These are phyloP conservation scores for Phytophthora palmivora DNA, from an alignment of 352 stramenopile species.

Conservation along the genomic window DNA sequence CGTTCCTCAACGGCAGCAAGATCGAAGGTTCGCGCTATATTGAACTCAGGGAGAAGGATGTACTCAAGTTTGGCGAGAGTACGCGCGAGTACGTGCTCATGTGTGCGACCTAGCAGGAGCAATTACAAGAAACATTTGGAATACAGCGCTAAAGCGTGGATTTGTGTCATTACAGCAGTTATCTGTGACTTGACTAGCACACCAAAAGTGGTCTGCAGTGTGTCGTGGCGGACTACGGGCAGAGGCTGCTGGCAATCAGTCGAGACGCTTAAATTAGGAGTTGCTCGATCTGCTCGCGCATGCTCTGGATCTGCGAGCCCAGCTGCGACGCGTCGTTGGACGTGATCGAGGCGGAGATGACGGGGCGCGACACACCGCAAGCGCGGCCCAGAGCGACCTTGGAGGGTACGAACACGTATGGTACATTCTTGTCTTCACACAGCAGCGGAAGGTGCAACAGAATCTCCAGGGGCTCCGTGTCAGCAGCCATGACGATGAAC, in stretches of 20 bases:
- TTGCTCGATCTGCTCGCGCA: conserved; percentile 99
- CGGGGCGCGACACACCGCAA: conserved; percentile 98
- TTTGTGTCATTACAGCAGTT: conserved; percentile 36
- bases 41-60: conserved; percentile 95
- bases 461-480: conserved; percentile 99
- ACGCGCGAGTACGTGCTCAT: conserved; percentile 98
- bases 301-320: conserved; percentile 98
- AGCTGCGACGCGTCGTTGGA: conserved; percentile 99
- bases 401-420: conserved; percentile 94
- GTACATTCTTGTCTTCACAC: conserved; percentile 98
- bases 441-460: conserved; percentile 99
- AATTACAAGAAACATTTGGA: not conserved
- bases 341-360: conserved; percentile 99
- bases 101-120: conserved; percentile 54
- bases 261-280: conserved; percentile 97
- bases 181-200: conserved; percentile 30
- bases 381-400: conserved; percentile 99
- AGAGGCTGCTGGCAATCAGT: conserved; percentile 33
- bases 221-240: not conserved
- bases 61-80: conserved; percentile 96
- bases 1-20: conserved; percentile 95
- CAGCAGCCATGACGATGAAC: conserved; percentile 99
- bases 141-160: conserved; percentile 20
- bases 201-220: conserved; percentile 19
- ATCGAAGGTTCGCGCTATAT: conserved; percentile 97